Evolutionary conservation across 257 asterid species (phyloP).

Genomic region (Thymus mandschuricus): DNA sequence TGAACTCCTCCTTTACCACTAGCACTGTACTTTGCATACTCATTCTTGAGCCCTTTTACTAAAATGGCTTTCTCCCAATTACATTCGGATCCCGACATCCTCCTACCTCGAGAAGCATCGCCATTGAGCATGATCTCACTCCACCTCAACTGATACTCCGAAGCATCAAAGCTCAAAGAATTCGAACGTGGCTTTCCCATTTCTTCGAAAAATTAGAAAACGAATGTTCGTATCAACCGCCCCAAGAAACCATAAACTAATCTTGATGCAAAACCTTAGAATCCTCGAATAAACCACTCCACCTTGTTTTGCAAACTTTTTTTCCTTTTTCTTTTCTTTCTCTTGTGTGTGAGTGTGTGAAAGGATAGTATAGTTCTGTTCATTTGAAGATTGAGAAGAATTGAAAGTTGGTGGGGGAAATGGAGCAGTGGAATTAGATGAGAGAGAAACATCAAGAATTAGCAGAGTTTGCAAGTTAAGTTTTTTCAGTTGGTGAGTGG

Average conservation of each 20-base stretch:
- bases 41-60: conserved; percentile 51
- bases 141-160: conserved; percentile 47
- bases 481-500: conserved; percentile 45
- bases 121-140: conserved; percentile 39
- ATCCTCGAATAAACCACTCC: background rate
- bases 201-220: conserved; percentile 11
- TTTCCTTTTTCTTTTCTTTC: background rate
- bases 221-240: background rate
- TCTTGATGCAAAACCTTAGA: conserved; percentile 15
- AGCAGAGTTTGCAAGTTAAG: conserved; percentile 62
- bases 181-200: conserved; percentile 57
- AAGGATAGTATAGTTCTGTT: conserved; percentile 17
- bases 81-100: conserved; percentile 48
- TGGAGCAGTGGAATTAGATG: conserved; percentile 37
- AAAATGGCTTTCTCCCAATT: conserved; percentile 50
- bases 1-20: conserved; percentile 54
- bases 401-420: conserved; percentile 44
- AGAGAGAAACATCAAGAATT: conserved; percentile 46
- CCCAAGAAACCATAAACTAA: conserved; percentile 13
- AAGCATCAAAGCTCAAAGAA: conserved; percentile 35
- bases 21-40: conserved; percentile 40
- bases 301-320: background rate
- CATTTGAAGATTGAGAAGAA: conserved; percentile 15
- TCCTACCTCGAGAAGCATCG: conserved; percentile 60
- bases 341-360: background rate